Percentiles rank a stretch among this genome's conserved stretches.
These are phyloP conservation scores for Aspergillus carbonarius DNA, from an alignment of 2,329 filamentous ascomycete species.

Conservation along the genomic window DNA sequence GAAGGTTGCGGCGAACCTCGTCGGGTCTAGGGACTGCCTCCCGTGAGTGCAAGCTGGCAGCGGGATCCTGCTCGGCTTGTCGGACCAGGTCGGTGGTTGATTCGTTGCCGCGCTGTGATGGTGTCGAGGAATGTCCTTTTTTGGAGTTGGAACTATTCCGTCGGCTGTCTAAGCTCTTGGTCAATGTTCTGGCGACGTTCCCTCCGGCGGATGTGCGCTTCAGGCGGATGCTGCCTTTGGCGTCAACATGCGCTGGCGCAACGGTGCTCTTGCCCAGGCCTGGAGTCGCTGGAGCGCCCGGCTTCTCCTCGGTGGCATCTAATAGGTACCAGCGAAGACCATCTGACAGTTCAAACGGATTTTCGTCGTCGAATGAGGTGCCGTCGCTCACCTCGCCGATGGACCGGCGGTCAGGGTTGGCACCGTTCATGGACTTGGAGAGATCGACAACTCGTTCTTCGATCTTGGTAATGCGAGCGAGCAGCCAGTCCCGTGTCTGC, in stretches of 20 bases:
- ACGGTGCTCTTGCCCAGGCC: constrained; percentile 90
- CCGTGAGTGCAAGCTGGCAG: constrained; percentile 29
- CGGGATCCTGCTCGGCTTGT: constrained; percentile 35
- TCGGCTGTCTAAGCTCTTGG: constrained; percentile 85
- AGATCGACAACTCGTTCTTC: constrained; percentile 93
- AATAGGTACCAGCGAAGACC: constrained; percentile 95
- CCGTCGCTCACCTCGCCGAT: constrained; percentile 53
- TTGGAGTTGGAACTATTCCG: constrained; percentile 84
- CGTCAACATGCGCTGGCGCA: constrained; percentile 81
- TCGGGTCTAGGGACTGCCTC: constrained; percentile 45
- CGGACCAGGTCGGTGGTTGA: constrained; percentile 38
- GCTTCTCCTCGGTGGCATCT: constrained; percentile 89
- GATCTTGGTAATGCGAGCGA: constrained; percentile 86
- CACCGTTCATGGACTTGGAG: constrained; percentile 68
- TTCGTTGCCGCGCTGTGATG: constrained; percentile 33
- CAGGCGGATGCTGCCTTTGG: constrained; percentile 65
- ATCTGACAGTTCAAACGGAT: constrained; percentile 94
- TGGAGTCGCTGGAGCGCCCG: constrained; percentile 85
- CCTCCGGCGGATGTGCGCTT: constrained; percentile 61
- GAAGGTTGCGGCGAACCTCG: constrained; percentile 50
- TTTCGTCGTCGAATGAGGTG: constrained; percentile 75
- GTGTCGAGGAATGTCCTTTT: constrained; percentile 55
- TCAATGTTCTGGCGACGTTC: constrained; percentile 73
- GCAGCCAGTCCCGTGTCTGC: constrained; percentile 86
- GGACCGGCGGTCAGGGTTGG: constrained; percentile 53